Conservation (phyloP, 768 basidiomycete species). For the Lactarius hatsudake region DNA sequence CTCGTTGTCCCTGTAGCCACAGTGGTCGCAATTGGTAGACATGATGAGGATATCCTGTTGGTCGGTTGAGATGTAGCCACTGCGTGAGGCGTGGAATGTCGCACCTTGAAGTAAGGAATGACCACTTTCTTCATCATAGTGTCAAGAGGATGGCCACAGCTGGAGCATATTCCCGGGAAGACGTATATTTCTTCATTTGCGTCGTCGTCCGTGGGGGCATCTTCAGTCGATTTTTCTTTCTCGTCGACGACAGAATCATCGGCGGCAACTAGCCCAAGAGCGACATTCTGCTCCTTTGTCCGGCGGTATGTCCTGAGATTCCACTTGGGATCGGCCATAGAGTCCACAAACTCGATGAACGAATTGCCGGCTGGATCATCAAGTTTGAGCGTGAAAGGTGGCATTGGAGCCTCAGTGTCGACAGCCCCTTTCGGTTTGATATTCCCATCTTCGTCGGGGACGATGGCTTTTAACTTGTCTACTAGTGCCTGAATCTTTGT, state of each 20-base stretch:
- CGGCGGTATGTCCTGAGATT: slow-evolving; percentile 78
- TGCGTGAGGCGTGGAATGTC: neutral
- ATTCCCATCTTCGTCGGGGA: slow-evolving; percentile 50
- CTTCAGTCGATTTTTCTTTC: slow-evolving; percentile 25
- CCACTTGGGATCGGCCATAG: slow-evolving; percentile 93
- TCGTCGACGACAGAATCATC: slow-evolving; percentile 37
- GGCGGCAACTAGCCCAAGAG: slow-evolving; percentile 64
- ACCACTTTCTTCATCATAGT: slow-evolving; percentile 95
- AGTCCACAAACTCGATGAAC: slow-evolving; percentile 88
- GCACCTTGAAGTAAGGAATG: slow-evolving; percentile 95
- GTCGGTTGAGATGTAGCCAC: neutral
- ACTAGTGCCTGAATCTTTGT: slow-evolving; percentile 74
- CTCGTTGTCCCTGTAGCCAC: slow-evolving; percentile 97
- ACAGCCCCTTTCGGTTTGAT: slow-evolving; percentile 35
- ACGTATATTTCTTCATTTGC: slow-evolving; percentile 83
- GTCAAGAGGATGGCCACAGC: slow-evolving; percentile 77
- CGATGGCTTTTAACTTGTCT: slow-evolving; percentile 57
- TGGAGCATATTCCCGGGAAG: slow-evolving; percentile 86
- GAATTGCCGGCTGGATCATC: slow-evolving; percentile 96
- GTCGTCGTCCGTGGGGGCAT: slow-evolving; percentile 35
- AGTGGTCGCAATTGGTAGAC: slow-evolving; percentile 94
- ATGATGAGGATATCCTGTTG: slow-evolving; percentile 92
- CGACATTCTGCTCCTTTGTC: slow-evolving; percentile 75
- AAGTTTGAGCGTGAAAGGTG: slow-evolving; percentile 74
- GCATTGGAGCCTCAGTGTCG: slow-evolving; percentile 53